These are phyloP conservation scores for Candida ortonii DNA, from an alignment of 805 yeast genomes.

Conservation along the genomic window DNA sequence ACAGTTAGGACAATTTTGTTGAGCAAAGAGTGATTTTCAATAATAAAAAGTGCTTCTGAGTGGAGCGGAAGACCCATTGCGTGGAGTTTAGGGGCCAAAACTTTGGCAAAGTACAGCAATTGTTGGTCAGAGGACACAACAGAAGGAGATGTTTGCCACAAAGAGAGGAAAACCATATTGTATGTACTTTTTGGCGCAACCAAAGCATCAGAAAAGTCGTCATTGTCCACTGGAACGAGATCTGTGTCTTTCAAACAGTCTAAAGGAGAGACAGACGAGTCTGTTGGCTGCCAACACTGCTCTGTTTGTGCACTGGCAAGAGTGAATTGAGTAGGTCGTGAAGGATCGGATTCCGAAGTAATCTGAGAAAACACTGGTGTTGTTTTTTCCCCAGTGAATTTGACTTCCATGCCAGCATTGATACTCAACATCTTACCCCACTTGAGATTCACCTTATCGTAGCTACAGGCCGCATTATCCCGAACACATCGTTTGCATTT, in stretches of 20 bases:
- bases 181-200: no score
- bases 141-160: conserved; percentile 1
- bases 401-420: no score
- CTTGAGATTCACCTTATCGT: conserved; percentile 41
- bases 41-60: conserved; percentile 1
- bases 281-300: no score
- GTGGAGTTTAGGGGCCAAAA: conserved; percentile 27
- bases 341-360: no score
- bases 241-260: no score
- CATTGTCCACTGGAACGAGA: no score
- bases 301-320: no score
- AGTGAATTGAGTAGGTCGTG: no score
- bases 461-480: conserved; percentile 40
- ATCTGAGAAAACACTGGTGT: no score
- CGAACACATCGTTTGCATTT: conserved; percentile 39
- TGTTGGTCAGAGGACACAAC: conserved; percentile 8
- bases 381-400: no score
- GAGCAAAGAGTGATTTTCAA: conserved; percentile 17
- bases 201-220: no score
- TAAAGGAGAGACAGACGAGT: no score
- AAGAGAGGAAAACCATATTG: neutral
- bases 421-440: conserved; percentile 43
- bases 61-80: conserved; percentile 19
- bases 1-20: conserved; percentile 21
- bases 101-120: conserved; percentile 22